A percentile compares a stretch with the other conserved stretches of the same genome.
phyloP scores from a whole-genome alignment of 2,329 filamentous ascomycete species.

The Arthrobotrys musiformis region DNA sequence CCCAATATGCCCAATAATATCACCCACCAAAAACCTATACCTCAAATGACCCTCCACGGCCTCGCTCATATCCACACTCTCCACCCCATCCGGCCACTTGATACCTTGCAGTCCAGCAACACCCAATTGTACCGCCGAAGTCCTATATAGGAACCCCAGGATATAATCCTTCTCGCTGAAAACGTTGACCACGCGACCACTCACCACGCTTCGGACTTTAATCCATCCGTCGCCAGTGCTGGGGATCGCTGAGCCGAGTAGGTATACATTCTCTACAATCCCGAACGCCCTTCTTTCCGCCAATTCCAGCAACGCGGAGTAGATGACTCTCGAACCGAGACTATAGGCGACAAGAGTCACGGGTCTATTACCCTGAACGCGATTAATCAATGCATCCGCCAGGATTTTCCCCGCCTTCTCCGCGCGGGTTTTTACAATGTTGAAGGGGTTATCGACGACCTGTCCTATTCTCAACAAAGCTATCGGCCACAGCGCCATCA shows the following conservation, averaged over 20 bases:
- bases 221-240: conserved; percentile 78
- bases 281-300: conserved; percentile 84
- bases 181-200: conserved; percentile 85
- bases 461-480: conserved; percentile 74
- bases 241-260: conserved; percentile 84
- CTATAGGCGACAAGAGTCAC: conserved; percentile 85
- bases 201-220: conserved; percentile 78
- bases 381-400: conserved; percentile 83
- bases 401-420: conserved; percentile 83
- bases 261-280: conserved; percentile 81
- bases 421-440: conserved; percentile 77
- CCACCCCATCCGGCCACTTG: conserved; percentile 73
- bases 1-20: conserved; percentile 73
- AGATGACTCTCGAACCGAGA: conserved; percentile 82
- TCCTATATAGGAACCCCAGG: conserved; percentile 85
- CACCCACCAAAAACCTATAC: conserved; percentile 75
- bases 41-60: conserved; percentile 75
- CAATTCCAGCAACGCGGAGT: conserved; percentile 79
- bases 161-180: conserved; percentile 89
- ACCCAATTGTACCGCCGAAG: conserved; percentile 82
- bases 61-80: conserved; percentile 75
- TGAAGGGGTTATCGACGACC: conserved; percentile 83
- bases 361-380: conserved; percentile 81
- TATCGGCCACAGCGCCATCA: conserved; percentile 76
- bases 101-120: conserved; percentile 84